Conservation (phyloP, 805 yeast genomes). For the Lachancea meyersii region DNA sequence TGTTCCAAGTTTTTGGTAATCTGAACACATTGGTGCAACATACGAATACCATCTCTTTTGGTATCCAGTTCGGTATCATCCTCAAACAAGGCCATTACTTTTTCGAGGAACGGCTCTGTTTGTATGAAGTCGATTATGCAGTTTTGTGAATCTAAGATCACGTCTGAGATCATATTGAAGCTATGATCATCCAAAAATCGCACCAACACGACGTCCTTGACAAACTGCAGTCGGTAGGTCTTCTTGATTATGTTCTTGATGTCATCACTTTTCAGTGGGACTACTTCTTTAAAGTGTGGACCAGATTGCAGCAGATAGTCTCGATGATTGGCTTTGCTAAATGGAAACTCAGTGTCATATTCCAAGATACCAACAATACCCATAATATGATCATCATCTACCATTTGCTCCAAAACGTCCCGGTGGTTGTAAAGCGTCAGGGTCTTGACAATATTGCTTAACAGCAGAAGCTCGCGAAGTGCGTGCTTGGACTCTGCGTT, state of each 20-base stretch:
- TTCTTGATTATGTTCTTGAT: conserved; percentile 55
- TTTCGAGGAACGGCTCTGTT: conserved; percentile 42
- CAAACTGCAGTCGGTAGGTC: conserved; percentile 71
- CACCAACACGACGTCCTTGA: conserved; percentile 82
- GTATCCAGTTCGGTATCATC: conserved; percentile 20
- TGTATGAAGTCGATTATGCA: conserved; percentile 32
- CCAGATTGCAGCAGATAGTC: conserved; percentile 50
- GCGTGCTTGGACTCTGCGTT: conserved; percentile 48
- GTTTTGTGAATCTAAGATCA: conserved; percentile 29
- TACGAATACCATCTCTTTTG: conserved; percentile 64
- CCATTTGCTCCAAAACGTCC: conserved; percentile 49
- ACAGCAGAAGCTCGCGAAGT: conserved; percentile 51
- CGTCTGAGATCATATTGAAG: conserved; percentile 52
- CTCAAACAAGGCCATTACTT: conserved; percentile 52
- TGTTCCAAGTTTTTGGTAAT: conserved; percentile 65
- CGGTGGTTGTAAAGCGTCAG: conserved; percentile 67
- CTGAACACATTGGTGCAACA: conserved; percentile 72
- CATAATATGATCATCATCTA: conserved; percentile 45
- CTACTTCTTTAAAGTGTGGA: conserved; percentile 56
- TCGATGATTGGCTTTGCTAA: conserved; percentile 72
- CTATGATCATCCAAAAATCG: conserved; percentile 77
- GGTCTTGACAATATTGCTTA: conserved; percentile 71
- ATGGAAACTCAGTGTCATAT: conserved; percentile 83
- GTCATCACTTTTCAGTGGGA: conserved; percentile 50
- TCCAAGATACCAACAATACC: conserved; percentile 78